A percentile compares a stretch with the other conserved stretches of the same genome.
Conservation (phyloP, 2,329 filamentous ascomycete genomes). For the Dactylellina leptospora region DNA sequence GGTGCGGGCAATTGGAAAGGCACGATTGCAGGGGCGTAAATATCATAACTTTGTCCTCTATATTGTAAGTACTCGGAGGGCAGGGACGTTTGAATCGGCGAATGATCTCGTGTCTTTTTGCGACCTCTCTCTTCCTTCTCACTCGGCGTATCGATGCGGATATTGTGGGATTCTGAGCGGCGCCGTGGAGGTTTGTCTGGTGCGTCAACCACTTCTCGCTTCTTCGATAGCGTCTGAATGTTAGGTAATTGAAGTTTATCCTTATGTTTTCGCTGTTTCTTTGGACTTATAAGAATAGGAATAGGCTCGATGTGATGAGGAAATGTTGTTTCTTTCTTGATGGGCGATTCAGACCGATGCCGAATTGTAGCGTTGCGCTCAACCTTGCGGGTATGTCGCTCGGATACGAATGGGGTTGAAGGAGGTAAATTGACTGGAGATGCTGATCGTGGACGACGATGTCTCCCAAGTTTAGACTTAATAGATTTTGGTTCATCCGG, state of each 20-base stretch:
- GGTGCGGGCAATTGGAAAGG: too few species aligned
- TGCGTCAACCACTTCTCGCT: neutral
- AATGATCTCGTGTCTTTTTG: slow-evolving; percentile 11
- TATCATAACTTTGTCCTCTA: neutral
- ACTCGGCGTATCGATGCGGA: neutral
- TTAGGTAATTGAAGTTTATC: neutral
- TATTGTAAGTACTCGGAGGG: slow-evolving; percentile 10
- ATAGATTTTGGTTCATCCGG: neutral
- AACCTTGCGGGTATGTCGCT: neutral
- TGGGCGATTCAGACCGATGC: slow-evolving; percentile 32
- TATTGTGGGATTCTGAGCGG: slow-evolving; percentile 19
- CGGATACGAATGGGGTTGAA: neutral
- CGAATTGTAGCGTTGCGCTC: neutral
- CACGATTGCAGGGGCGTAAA: too few species aligned
- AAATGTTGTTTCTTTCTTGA: neutral
- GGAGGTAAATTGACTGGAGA: too few species aligned
- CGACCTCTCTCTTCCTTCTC: slow-evolving; percentile 26
- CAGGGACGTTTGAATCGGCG: neutral
- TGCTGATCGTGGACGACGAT: neutral
- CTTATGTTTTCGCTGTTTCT: neutral
- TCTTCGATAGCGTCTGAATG: too few species aligned
- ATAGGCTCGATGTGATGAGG: neutral
- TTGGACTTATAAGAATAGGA: neutral
- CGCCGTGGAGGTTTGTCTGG: slow-evolving; percentile 1
- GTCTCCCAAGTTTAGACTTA: neutral